These are phyloP conservation scores for Cercophora scortea DNA, from an alignment of 495 filamentous ascomycete species.

Conservation along the genomic window DNA sequence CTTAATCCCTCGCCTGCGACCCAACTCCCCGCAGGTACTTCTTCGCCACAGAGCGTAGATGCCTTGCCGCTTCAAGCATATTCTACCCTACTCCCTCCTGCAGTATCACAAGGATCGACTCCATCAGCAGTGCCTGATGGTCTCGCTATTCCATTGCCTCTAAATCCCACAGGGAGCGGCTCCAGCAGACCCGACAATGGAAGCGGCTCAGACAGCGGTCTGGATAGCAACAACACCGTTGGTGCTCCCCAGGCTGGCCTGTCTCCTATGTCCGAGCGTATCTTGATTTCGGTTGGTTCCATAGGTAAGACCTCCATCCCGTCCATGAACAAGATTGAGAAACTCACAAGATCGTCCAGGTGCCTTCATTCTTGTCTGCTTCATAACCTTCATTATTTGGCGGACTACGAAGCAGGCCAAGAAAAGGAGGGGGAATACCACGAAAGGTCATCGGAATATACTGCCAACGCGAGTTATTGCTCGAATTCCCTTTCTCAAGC, in stretches of 20 bases:
- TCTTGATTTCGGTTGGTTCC: conserved; percentile 39
- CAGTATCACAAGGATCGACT: neutral
- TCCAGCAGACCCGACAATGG: neutral
- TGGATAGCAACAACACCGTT: conserved; percentile 4
- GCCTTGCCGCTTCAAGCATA: neutral
- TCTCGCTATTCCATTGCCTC: too few species aligned
- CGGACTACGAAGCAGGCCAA: conserved; percentile 28
- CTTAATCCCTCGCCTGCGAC: neutral
- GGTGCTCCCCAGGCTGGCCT: conserved; percentile 7
- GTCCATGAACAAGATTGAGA: neutral
- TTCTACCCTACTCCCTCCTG: neutral
- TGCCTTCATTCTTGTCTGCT: conserved; percentile 33
- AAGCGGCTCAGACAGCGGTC: conserved; percentile 7
- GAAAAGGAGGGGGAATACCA: conserved; percentile 1
- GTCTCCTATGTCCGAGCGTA: conserved; percentile 30
- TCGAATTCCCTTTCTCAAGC: conserved; percentile 8
- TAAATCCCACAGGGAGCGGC: neutral
- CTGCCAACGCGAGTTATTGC: neutral
- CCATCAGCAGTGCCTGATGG: neutral
- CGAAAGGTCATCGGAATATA: conserved; percentile 4
- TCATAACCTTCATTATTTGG: conserved; percentile 31
- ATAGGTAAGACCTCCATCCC: conserved; percentile 32
- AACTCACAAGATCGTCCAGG: conserved; percentile 10
- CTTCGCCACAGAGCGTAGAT: too few species aligned
- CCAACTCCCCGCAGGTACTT: too few species aligned